Conservation (phyloP, 305 asterid species). For the Fraxinus velutina region DNA sequence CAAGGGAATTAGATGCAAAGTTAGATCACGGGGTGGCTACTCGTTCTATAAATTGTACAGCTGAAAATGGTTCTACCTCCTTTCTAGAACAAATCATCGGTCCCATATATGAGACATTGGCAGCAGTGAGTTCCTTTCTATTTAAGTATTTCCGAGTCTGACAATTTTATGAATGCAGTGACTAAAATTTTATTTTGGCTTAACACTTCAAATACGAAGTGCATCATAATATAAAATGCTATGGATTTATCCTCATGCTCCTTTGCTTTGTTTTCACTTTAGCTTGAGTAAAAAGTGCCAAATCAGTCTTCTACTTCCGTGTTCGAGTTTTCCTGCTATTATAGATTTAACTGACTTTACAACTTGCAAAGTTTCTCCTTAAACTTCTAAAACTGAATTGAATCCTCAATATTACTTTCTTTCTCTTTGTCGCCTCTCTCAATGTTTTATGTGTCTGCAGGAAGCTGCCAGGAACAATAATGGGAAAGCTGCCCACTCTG, state of each 20-base stretch:
- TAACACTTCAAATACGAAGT: conserved; percentile 14
- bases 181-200: conserved; percentile 5
- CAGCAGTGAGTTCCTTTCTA: conserved; percentile 40
- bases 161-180: background rate
- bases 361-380: conserved; percentile 11
- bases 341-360: conserved; percentile 4
- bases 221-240: conserved; percentile 4
- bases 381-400: conserved; percentile 12
- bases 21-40: conserved; percentile 80
- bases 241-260: conserved; percentile 5
- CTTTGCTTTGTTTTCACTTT: background rate
- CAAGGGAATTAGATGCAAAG: conserved; percentile 75
- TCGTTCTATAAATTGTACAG: conserved; percentile 55
- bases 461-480: conserved; percentile 68
- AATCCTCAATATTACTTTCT: background rate
- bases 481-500: conserved; percentile 94
- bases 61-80: conserved; percentile 57
- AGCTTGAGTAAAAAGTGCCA: conserved; percentile 8
- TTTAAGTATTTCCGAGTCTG: background rate
- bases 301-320: background rate
- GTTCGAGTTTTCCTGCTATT: background rate
- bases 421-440: background rate
- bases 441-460: conserved; percentile 34
- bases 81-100: conserved; percentile 64
- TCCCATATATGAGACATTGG: conserved; percentile 63